These are phyloP conservation scores for Exophiala alcalophila DNA, from an alignment of 2,329 filamentous ascomycete genomes.

Conservation along the genomic window DNA sequence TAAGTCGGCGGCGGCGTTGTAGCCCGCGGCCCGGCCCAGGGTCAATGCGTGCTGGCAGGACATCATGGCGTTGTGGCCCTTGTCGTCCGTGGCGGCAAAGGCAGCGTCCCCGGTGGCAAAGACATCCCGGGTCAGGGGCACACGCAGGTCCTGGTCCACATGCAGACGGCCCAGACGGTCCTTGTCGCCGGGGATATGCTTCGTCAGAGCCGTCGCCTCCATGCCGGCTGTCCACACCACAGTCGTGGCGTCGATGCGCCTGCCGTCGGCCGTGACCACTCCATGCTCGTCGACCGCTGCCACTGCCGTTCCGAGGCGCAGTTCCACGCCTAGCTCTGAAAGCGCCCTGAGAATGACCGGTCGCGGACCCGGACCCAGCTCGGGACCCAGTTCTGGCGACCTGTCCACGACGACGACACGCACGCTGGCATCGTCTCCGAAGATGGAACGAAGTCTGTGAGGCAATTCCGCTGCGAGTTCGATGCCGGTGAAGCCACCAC, in stretches of 20 bases:
- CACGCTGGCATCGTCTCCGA: constrained; percentile 9
- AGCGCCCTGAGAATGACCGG: constrained; percentile 37
- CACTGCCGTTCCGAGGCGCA: constrained; percentile 34
- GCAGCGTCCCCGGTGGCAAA: constrained; percentile 41
- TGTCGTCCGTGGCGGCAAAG: constrained; percentile 22
- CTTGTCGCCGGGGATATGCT: constrained; percentile 34
- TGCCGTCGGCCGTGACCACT: constrained; percentile 33
- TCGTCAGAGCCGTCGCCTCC: constrained; percentile 35
- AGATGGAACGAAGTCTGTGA: constrained; percentile 27
- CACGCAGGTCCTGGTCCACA: constrained; percentile 35
- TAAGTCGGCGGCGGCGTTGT: constrained; percentile 39
- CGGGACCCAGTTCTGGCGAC: constrained; percentile 34
- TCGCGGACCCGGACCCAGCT: constrained; percentile 37
- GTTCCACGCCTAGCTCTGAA: constrained; percentile 32
- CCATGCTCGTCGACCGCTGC: constrained; percentile 30
- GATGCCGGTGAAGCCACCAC: constrained; percentile 39
- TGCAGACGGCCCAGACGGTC: constrained; percentile 34
- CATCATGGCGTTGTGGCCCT: constrained; percentile 37
- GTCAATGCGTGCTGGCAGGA: constrained; percentile 42
- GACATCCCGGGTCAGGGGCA: constrained; percentile 26
- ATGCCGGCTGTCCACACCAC: constrained; percentile 42
- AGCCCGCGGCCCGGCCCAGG: constrained; percentile 37
- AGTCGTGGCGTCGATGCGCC: constrained; percentile 37
- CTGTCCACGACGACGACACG: constrained; percentile 34
- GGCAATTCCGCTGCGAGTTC: constrained; percentile 36